Base-by-base conservation (phyloP, 331 rosid genomes). In the Prunus yedoensis region DNA sequence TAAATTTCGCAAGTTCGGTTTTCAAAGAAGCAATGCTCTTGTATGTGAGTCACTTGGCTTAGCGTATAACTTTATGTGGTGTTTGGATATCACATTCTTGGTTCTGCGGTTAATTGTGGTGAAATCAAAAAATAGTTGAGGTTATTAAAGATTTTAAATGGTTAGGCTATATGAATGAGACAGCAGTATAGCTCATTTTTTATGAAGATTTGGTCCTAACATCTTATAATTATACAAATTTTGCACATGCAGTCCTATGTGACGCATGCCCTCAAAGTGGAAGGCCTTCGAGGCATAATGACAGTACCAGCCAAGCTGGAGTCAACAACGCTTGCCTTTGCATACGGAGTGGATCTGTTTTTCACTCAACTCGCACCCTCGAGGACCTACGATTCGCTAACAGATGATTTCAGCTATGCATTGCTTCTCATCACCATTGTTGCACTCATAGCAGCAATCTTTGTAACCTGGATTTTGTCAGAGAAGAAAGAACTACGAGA, bases 381-480 rank as follows among this genome's bases (percentile, higher is more conserved):
- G 1, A 92, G 80, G 83, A 92, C 96, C 5, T 95, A 95, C 10
- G 99, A 95, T 84, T 92, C 99, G 20, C 90, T 95, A 20, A 95
- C 99, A 0, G 99, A 95, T 45, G 99, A 95, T 87, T 95, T 95
- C 92, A 95, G 94, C 91, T 92, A 92, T 16, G 99, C 99, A 43
- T 83, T 95, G 76, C 97, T 95, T 77, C 99, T 95, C 50, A 75
- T 95, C 70, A 95, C 99, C 52, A 95, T 95, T 45, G 94, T 89
- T 70, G 99, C 84, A 8, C 96, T 95, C 58, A 82, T 95, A 63
- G 97, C 88, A 20, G 97, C 97, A 46, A 92, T 95, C 61, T 90
- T 92, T 73, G 89, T 84, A 63, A 92, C 99, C 8, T 92, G 97
- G 97, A 81, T 89, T 78, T 70, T 88, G 63, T 92, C 99, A 0